Evolutionary conservation across 352 stramenopile species (phyloP), one percentile per base, ranked within the genome.

Genomic region (Globisporangium sylvaticum): DNA sequence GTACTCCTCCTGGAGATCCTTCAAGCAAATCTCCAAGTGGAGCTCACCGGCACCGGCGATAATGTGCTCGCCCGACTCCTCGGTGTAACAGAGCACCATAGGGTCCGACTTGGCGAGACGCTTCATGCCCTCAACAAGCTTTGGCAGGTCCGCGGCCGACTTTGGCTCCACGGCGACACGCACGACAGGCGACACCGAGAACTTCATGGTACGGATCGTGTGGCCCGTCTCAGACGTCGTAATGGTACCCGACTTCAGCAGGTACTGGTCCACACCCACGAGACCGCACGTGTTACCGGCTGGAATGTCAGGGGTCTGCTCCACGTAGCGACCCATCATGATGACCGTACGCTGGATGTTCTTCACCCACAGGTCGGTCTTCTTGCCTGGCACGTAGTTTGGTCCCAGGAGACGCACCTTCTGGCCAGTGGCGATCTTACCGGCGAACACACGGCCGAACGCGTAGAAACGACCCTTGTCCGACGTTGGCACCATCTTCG

Each of bases 171-270:
- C 98, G 66, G 98, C 98, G 62, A 99, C 98, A 88, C 97, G 97
- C 75, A 99, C 97, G 75, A 99, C 98, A 48, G 97, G 97, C 59
- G 97, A 99, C 62, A 99, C 97, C 64, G 94, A 98, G 86, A 99
- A 99, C 88, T 99, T 99, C 97, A 99, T 99, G 64, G 97, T 99
- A 85, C 98, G 98, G 84, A 99, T 99, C 52, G 84, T 97, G 92
- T 98, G 92, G 59, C 96, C 97, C 76, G 96, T 96, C 71, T 99
- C 97, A 29, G 88, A 98, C 57, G 96, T 99, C 67, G 96, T 98
- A 74, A 99, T 98, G 62, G 98, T 99, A 86, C 97, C 98, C 72
- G 91, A 98, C 95, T 99, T 99, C 70, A 99, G 90, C 71, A 99
- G 84, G 96, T 99, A 99, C 83, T 99, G 96, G 88, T 99, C 97